Conservation (phyloP, 768 basidiomycete species). For the Mycena capillaripes region DNA sequence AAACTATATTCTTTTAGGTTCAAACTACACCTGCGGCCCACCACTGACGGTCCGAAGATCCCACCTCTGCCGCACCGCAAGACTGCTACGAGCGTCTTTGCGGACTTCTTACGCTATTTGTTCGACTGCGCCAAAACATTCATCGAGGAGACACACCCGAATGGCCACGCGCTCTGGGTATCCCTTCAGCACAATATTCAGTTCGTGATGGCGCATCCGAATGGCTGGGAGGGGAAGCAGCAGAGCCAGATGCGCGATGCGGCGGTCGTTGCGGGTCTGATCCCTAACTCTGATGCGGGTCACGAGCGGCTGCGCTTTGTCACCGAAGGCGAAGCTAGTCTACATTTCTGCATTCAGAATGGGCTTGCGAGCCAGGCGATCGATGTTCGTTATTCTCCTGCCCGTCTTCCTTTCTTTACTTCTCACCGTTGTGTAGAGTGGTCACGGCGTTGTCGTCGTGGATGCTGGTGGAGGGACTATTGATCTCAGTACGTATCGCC, state of each 20-base stretch:
- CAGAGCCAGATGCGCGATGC: conserved; percentile 65
- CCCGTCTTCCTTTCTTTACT: conserved; percentile 3
- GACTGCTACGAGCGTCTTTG: conserved; percentile 57
- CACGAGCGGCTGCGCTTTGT: conserved; percentile 61
- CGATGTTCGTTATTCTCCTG: conserved; percentile 32
- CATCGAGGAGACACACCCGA: conserved; percentile 57
- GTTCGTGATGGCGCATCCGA: conserved; percentile 68
- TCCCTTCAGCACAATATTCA: conserved; percentile 55
- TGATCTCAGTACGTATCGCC: conserved; percentile 69
- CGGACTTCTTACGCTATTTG: conserved; percentile 63
- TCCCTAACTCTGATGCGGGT: conserved; percentile 51
- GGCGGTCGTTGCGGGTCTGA: conserved; percentile 59
- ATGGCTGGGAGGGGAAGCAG: conserved; percentile 69
- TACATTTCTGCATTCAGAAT: conserved; percentile 64
- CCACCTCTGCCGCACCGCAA: conserved; percentile 59
- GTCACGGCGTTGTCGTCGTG: conserved; percentile 57
- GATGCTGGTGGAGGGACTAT: conserved; percentile 73
- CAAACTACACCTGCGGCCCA: conserved; percentile 57
- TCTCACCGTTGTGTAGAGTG: conserved; percentile 41
- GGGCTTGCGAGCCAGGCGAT: conserved; percentile 49
- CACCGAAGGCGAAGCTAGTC: conserved; percentile 69
- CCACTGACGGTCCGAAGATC: conserved; percentile 43
- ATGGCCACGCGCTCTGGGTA: conserved; percentile 56
- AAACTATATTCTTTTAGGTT: conserved; percentile 46
- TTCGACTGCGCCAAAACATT: conserved; percentile 54